phyloP scores from a whole-genome alignment of 2,329 filamentous ascomycete genomes.

The Colletotrichum cordylinicola region DNA sequence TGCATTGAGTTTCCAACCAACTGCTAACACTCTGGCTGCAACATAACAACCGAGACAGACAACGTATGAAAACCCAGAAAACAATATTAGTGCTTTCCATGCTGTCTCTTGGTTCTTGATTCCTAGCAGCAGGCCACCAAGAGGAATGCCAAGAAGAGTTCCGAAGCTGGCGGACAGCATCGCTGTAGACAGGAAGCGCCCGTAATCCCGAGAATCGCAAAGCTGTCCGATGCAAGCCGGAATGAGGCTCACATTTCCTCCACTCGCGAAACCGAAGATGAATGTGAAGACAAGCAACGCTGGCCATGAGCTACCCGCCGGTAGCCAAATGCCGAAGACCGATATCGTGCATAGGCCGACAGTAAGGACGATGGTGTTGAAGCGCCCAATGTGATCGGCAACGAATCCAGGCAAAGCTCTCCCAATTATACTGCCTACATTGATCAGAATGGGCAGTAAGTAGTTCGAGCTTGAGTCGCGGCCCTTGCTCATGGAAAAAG shows the following conservation, averaged over 20 bases:
- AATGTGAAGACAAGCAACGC: background rate
- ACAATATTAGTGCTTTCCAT: constrained; percentile 43
- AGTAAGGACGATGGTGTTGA: constrained; percentile 80
- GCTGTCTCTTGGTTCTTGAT: constrained; percentile 31
- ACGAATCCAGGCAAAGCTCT: constrained; percentile 79
- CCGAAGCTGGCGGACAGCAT: background rate
- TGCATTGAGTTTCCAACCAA: constrained; percentile 34
- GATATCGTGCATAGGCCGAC: constrained; percentile 37
- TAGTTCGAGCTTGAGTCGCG: constrained; percentile 72
- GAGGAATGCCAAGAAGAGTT: background rate
- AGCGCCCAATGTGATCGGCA: constrained; percentile 82
- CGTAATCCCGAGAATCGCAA: background rate
- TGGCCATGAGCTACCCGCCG: background rate
- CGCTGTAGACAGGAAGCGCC: background rate
- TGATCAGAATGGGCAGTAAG: constrained; percentile 81
- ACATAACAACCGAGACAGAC: constrained; percentile 38
- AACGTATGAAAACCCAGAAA: constrained; percentile 41
- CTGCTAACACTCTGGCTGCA: constrained; percentile 37
- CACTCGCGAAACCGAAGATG: background rate
- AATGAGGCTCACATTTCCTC: background rate
- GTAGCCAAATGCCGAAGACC: background rate
- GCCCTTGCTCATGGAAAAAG: constrained; percentile 72
- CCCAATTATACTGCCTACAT: constrained; percentile 81
- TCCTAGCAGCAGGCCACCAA: constrained; percentile 29
- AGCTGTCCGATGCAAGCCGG: background rate